These are phyloP conservation scores for Colletotrichum sp. DNA, from an alignment of 2,329 filamentous ascomycete genomes.

Conservation along the genomic window DNA sequence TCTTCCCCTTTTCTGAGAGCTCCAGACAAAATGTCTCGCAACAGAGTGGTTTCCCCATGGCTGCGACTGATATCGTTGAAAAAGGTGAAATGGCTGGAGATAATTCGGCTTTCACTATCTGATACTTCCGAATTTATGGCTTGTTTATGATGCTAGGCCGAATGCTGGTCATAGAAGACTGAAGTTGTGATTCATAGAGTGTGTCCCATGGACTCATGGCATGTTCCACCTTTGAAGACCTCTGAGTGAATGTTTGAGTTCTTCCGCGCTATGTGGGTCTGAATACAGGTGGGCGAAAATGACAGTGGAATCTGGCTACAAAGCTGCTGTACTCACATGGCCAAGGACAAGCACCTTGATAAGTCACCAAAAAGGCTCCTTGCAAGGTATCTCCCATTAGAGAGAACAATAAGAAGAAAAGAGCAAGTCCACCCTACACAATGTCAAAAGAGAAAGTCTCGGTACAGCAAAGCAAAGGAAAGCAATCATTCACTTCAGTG, in stretches of 20 bases:
- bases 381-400: background rate
- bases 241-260: background rate
- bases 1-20: background rate
- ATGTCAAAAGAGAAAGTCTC: background rate
- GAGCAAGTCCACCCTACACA: background rate
- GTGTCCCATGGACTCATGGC: background rate
- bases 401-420: fast-evolving
- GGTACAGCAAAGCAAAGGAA: background rate
- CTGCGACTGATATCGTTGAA: background rate
- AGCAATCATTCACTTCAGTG: background rate
- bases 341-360: background rate
- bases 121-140: background rate
- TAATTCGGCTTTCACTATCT: fast-evolving
- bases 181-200: background rate
- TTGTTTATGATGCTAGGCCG: background rate
- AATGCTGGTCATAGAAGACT: fast-evolving
- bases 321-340: background rate
- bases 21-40: background rate
- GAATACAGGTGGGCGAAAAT: background rate
- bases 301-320: background rate
- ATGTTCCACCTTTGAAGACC: background rate
- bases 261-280: background rate
- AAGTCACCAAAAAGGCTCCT: background rate
- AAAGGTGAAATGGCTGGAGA: fast-evolving
- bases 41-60: background rate